These are phyloP conservation scores for Chaetothyriales sp. DNA, from an alignment of 2,329 filamentous ascomycete genomes.

Conservation along the genomic window DNA sequence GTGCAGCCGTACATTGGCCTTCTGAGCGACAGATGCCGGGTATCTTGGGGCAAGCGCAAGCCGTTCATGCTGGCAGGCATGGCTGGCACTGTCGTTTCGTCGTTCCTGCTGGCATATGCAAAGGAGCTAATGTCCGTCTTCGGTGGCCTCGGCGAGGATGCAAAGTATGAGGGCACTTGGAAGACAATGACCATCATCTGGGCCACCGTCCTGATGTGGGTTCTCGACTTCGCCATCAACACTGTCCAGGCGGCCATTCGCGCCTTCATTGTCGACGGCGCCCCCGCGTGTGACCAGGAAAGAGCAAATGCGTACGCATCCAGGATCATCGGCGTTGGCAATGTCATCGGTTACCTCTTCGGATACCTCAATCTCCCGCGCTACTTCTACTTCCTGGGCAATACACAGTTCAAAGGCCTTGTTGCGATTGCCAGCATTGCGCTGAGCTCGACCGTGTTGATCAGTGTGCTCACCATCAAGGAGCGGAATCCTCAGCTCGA, in stretches of 20 bases:
- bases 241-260: conserved; percentile 85
- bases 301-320: conserved; percentile 89
- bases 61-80: conserved; percentile 66
- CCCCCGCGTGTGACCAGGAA: conserved; percentile 85
- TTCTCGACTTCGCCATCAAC: conserved; percentile 89
- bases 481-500: conserved; percentile 71
- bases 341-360: conserved; percentile 78
- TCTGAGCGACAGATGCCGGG: conserved; percentile 60
- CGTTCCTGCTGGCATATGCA: conserved; percentile 60
- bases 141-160: conserved; percentile 54
- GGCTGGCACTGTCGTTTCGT: conserved; percentile 48
- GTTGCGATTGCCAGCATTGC: conserved; percentile 69
- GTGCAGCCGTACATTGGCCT: conserved; percentile 76
- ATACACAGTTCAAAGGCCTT: conserved; percentile 84
- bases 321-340: conserved; percentile 70
- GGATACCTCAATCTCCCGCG: conserved; percentile 68
- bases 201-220: conserved; percentile 74
- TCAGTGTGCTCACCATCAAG: conserved; percentile 54
- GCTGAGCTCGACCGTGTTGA: conserved; percentile 51
- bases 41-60: conserved; percentile 61
- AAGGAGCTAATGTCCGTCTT: conserved; percentile 55
- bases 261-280: conserved; percentile 86
- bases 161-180: conserved; percentile 48
- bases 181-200: conserved; percentile 55
- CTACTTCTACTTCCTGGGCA: conserved; percentile 62